phyloP scores from a whole-genome alignment of 2,329 filamentous ascomycete genomes.

The Diatrype stigma region DNA sequence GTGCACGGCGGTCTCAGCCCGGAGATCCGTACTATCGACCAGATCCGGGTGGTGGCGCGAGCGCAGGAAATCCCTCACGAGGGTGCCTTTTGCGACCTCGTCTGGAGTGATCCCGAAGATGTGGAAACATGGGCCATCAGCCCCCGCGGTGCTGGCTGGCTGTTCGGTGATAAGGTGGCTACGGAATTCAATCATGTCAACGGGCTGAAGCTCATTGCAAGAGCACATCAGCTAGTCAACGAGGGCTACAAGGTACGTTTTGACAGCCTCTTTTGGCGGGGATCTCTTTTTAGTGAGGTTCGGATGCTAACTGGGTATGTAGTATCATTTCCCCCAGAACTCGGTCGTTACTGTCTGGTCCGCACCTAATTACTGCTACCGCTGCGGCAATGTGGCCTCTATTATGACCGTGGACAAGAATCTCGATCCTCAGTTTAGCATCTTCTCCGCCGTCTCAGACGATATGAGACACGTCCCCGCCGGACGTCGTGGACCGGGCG shows the following conservation, averaged over 20 bases:
- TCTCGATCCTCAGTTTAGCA: constrained; percentile 85
- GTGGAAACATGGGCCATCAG: constrained; percentile 95
- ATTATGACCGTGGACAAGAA: constrained; percentile 90
- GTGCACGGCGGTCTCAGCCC: constrained; percentile 89
- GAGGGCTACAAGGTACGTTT: constrained; percentile 89
- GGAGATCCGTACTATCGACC: constrained; percentile 94
- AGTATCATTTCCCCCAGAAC: constrained; percentile 93
- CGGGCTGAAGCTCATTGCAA: constrained; percentile 88
- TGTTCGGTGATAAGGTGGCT: constrained; percentile 95
- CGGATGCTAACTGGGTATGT: constrained; percentile 23
- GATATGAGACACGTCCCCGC: constrained; percentile 76
- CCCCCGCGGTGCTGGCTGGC: constrained; percentile 92
- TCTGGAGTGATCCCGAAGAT: constrained; percentile 98
- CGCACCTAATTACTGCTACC: constrained; percentile 91
- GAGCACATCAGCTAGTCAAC: constrained; percentile 97
- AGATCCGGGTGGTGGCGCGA: constrained; percentile 97
- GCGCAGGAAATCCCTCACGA: constrained; percentile 98
- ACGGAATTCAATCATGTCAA: constrained; percentile 98
- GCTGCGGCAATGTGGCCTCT: constrained; percentile 93
- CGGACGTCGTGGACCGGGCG: constrained; percentile 61
- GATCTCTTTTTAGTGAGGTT: not conserved
- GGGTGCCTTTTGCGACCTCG: constrained; percentile 94
- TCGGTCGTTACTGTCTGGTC: constrained; percentile 98
- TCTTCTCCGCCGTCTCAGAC: constrained; percentile 85
- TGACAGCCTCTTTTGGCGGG: constrained; percentile 53